Conservation (phyloP, 148 eudicot species). For the Fagopyrum homotropicum region DNA sequence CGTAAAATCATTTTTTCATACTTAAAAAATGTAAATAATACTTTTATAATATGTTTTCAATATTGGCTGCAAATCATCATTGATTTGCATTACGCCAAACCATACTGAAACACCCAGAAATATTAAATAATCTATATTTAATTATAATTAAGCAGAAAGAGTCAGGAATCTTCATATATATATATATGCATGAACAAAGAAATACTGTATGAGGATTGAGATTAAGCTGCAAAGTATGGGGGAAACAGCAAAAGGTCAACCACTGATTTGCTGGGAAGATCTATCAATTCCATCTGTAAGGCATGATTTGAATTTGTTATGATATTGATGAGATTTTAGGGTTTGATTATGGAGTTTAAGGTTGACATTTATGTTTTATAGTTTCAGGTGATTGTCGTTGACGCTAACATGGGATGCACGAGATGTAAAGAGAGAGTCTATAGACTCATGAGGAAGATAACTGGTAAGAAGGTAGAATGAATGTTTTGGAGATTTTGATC, state of each 20-base stretch:
- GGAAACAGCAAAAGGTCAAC: neutral
- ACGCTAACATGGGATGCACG: constrained; percentile 6
- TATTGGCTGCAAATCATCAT: constrained; percentile 11
- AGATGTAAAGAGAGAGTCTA: constrained; percentile 1
- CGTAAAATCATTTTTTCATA: neutral
- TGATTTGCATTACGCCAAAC: constrained; percentile 3
- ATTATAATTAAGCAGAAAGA: neutral
- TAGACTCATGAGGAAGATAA: neutral
- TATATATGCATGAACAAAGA: neutral
- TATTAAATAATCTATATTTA: neutral
- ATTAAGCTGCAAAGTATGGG: neutral
- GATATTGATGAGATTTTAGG: neutral
- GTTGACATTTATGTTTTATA: neutral
- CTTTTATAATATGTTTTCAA: neutral
- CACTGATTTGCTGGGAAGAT: neutral
- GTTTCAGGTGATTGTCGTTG: neutral
- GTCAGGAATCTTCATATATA: neutral
- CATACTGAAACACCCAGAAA: neutral
- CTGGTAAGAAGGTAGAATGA: neutral
- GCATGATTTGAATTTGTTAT: neutral
- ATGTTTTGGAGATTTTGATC: neutral
- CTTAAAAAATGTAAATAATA: neutral
- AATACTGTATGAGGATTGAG: neutral
- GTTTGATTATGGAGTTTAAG: neutral
- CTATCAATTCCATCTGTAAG: constrained; percentile 1